phyloP scores from a whole-genome alignment of 805 yeast species.

The Pachysolen tannophilus region DNA sequence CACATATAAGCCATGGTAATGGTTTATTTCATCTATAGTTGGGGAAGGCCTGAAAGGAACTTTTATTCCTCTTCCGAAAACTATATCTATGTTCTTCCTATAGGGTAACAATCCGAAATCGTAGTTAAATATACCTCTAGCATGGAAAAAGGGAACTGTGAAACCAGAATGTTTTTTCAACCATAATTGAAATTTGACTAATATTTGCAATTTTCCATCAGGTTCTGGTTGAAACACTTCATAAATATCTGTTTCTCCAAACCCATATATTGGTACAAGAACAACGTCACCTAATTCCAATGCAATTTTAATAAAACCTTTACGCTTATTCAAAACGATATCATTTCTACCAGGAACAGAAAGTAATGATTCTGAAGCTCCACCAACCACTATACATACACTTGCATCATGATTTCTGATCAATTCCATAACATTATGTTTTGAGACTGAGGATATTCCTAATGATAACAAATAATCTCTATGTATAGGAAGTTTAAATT shows the following conservation, averaged over 20 bases:
- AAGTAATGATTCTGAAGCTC: slow-evolving; percentile 83
- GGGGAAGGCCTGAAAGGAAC: slow-evolving; percentile 43
- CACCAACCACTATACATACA: slow-evolving; percentile 89
- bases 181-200: slow-evolving; percentile 58
- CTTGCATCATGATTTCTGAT: slow-evolving; percentile 56
- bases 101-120: slow-evolving; percentile 89
- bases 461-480: slow-evolving; percentile 76
- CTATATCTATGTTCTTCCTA: slow-evolving; percentile 71
- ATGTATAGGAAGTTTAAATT: slow-evolving; percentile 77
- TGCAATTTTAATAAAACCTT: slow-evolving; percentile 86
- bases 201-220: slow-evolving; percentile 24
- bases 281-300: slow-evolving; percentile 68
- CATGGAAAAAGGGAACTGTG: slow-evolving; percentile 86
- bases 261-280: slow-evolving; percentile 82
- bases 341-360: slow-evolving; percentile 57
- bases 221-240: slow-evolving; percentile 31
- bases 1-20: slow-evolving; percentile 67
- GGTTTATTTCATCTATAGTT: slow-evolving; percentile 40
- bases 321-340: slow-evolving; percentile 66
- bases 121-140: slow-evolving; percentile 86
- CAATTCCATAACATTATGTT: slow-evolving; percentile 57
- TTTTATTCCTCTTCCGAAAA: slow-evolving; percentile 60
- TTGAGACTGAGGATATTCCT: slow-evolving; percentile 82
- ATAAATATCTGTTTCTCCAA: slow-evolving; percentile 74
- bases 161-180: slow-evolving; percentile 68